Evolutionary conservation across 129 eudicot species (phyloP).

Genomic region (Helianthus tuberosus): DNA sequence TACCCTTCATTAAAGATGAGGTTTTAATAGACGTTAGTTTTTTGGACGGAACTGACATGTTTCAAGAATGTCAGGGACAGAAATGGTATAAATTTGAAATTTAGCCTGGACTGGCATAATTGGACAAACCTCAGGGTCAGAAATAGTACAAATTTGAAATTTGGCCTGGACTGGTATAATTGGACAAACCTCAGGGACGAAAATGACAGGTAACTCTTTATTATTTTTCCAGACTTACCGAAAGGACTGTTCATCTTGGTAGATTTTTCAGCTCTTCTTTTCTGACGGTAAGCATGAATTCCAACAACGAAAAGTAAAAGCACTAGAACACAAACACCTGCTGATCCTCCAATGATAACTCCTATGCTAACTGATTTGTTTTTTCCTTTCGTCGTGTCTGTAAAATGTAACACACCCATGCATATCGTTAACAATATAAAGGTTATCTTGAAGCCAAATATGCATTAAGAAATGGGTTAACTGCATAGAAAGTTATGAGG

Average conservation of each 20-base stretch:
- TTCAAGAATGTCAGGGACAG: too few relatives aligned
- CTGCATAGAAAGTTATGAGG: background rate
- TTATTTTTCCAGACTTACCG: slow-evolving; percentile 40
- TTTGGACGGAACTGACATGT: too few relatives aligned
- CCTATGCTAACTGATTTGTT: slow-evolving; percentile 50
- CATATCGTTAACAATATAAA: background rate
- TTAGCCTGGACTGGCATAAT: too few relatives aligned
- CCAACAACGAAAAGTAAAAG: slow-evolving; percentile 62
- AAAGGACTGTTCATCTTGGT: slow-evolving; percentile 55
- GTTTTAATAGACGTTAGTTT: too few relatives aligned
- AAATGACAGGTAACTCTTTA: too few relatives aligned
- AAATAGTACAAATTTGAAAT: too few relatives aligned
- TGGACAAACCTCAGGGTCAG: too few relatives aligned
- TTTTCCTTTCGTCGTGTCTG: slow-evolving; percentile 33
- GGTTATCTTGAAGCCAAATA: background rate
- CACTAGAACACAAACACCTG: slow-evolving; percentile 64
- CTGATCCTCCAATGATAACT: slow-evolving; percentile 61
- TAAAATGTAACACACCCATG: background rate
- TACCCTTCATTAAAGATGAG: too few relatives aligned
- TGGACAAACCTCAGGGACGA: too few relatives aligned
- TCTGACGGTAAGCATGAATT: slow-evolving; percentile 64
- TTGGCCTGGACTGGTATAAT: too few relatives aligned
- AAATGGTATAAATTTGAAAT: too few relatives aligned
- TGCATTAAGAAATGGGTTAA: too few relatives aligned
- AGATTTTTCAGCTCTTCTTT: slow-evolving; percentile 70